Evolutionary conservation across 106 monocot species (phyloP), one percentile per base, ranked within the genome.

Genomic region (Agapanthus africanus): DNA sequence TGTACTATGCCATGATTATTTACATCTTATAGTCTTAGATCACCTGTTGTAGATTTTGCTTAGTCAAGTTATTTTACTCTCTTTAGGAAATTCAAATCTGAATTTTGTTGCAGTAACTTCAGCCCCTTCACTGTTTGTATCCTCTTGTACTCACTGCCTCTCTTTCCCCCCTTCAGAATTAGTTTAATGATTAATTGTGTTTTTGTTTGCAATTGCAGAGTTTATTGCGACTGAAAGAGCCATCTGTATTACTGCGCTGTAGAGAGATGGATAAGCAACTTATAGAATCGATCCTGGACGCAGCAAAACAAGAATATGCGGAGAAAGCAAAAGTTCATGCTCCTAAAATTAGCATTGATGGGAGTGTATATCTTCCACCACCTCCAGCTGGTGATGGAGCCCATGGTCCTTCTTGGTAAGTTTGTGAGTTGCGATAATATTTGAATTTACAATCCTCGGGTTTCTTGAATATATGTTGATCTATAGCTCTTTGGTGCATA

Each of bases 171-270:
- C 19, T 5, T 47, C 46, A 47, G 19, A 47, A n/a, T n/a, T n/a
- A n/a, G 18, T 9, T 11, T 28, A 33, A 6, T 18, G 6, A 35
- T 18, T 6, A 36, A 35, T 33, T 34, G n/a, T 66, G 11, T 69
- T 35, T 50, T 69, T 68, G 26, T 49, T 44, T 70, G 11, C 16
- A 35, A 64, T 71, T 67, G 21, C 82, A 92, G 92, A 88, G 88
- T 41, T 80, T 92, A 57, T 76, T 92, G 9, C 74, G 92, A 57
- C 68, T 92, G 66, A 92, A 81, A 67, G 92, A 92, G 67, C 83
- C 92, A 73, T 71, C 85, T 40, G 83, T 92, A n/a, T 36, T 92
- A 49, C 54, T 92, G 63, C 82, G 92, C 6, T 92, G 92, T 37
- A 68, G 88, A 66, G 63, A 83, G 65, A 74, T 74, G 50, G 92